phyloP scores from a whole-genome alignment of 108 stramenopile species.

The Pseudonitzschia delicatissima region DNA sequence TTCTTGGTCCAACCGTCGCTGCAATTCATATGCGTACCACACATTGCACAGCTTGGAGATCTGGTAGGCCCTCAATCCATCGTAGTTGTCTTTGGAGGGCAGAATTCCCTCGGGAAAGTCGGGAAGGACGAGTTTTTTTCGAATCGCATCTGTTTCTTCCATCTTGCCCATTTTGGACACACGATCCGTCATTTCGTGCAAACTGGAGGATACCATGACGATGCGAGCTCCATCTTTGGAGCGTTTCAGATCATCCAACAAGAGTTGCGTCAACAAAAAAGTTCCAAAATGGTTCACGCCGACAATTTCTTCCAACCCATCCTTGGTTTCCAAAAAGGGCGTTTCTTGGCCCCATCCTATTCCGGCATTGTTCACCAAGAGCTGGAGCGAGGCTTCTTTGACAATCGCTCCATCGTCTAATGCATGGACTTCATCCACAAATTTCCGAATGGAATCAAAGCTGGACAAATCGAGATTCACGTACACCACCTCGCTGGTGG shows the following conservation, averaged over 20 bases:
- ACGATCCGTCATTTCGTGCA: not conserved
- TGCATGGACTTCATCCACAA: constrained; percentile 34
- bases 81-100: not conserved
- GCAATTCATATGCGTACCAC: constrained; percentile 15
- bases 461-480: constrained; percentile 41
- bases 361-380: constrained; percentile 70
- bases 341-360: constrained; percentile 31
- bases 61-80: constrained; percentile 10
- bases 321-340: constrained; percentile 11
- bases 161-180: not conserved
- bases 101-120: constrained; percentile 5
- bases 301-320: constrained; percentile 43
- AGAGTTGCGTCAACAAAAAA: constrained; percentile 49
- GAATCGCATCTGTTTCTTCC: not conserved
- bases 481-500: not conserved
- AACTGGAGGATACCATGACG: constrained; percentile 9
- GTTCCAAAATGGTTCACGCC: constrained; percentile 63
- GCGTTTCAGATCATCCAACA: constrained; percentile 27
- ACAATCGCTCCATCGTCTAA: constrained; percentile 19
- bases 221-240: not conserved
- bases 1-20: constrained; percentile 9
- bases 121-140: constrained; percentile 12
- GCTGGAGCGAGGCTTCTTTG: constrained; percentile 17
- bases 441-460: constrained; percentile 40
- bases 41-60: constrained; percentile 12